phyloP scores from a whole-genome alignment of 768 basidiomycete genomes.

The Neoboletus brunneissimus region DNA sequence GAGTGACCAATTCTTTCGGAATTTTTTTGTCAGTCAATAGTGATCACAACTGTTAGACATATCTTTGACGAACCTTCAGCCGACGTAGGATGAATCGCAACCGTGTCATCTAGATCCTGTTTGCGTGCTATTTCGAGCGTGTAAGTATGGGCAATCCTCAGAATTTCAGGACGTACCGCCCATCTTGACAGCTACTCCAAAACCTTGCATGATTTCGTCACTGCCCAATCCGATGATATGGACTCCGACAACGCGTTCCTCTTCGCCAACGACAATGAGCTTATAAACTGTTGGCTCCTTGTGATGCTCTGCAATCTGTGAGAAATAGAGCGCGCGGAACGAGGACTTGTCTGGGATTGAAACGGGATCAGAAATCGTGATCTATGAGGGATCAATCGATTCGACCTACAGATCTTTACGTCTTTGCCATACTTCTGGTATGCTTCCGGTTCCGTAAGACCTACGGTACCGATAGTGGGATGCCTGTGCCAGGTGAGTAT shows the following conservation, averaged over 20 bases:
- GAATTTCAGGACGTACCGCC: slow-evolving; percentile 44
- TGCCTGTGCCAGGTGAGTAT: slow-evolving; percentile 51
- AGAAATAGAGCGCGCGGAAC: slow-evolving; percentile 87
- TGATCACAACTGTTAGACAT: not conserved
- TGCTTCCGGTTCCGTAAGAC: slow-evolving; percentile 91
- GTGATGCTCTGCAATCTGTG: slow-evolving; percentile 84
- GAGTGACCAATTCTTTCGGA: slow-evolving; percentile 52
- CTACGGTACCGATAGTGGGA: slow-evolving; percentile 93
- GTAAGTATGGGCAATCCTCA: slow-evolving; percentile 4
- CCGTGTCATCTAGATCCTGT: slow-evolving; percentile 79
- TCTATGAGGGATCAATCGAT: slow-evolving; percentile 1
- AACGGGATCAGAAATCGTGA: not conserved
- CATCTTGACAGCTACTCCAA: slow-evolving; percentile 98
- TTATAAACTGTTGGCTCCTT: slow-evolving; percentile 97
- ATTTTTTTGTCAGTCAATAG: slow-evolving; percentile 14
- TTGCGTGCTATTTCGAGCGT: slow-evolving; percentile 53
- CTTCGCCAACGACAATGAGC: slow-evolving; percentile 79
- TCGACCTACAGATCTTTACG: slow-evolving; percentile 83
- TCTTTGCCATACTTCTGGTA: slow-evolving; percentile 81
- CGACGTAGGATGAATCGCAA: slow-evolving; percentile 90
- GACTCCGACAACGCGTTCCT: slow-evolving; percentile 94
- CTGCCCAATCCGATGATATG: slow-evolving; percentile 91
- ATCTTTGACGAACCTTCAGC: slow-evolving; percentile 60
- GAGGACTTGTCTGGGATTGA: slow-evolving; percentile 63
- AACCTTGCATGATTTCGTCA: slow-evolving; percentile 95